Evolutionary conservation across 257 asterid genomes (phyloP).

Genomic region (Nicotiana paniculata): DNA sequence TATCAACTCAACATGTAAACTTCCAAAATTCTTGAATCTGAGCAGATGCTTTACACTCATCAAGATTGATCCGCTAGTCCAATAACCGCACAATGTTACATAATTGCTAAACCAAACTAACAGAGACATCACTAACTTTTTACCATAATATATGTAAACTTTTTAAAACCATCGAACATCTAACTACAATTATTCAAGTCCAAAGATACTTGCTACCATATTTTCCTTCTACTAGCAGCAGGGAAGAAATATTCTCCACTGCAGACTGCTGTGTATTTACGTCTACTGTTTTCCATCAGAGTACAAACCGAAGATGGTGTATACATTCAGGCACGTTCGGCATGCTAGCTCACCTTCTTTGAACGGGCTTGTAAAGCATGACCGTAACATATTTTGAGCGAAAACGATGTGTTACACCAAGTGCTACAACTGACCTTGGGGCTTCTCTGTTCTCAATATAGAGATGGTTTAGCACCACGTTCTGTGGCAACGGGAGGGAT

Average conservation of each 20-base stretch:
- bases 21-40: not conserved
- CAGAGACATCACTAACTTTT: not conserved
- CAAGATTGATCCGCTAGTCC: not conserved
- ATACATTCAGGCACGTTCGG: not conserved
- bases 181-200: not conserved
- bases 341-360: constrained; percentile 46
- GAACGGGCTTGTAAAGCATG: constrained; percentile 89
- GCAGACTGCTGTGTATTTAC: not conserved
- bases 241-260: not conserved
- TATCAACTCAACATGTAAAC: not conserved
- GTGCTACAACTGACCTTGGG: constrained; percentile 70
- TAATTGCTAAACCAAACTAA: not conserved
- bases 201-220: not conserved
- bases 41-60: not conserved
- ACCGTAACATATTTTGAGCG: constrained; percentile 83
- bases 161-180: not conserved
- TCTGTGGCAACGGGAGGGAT: constrained; percentile 63
- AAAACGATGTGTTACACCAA: constrained; percentile 82
- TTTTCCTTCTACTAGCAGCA: not conserved
- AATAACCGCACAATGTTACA: not conserved
- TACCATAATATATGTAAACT: not conserved
- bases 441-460: constrained; percentile 75
- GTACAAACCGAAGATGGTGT: not conserved
- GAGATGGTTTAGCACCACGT: constrained; percentile 76
- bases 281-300: not conserved